These are phyloP conservation scores for Zoysia japonica DNA, from an alignment of 176 grass and related monocot genomes.

Conservation along the genomic window DNA sequence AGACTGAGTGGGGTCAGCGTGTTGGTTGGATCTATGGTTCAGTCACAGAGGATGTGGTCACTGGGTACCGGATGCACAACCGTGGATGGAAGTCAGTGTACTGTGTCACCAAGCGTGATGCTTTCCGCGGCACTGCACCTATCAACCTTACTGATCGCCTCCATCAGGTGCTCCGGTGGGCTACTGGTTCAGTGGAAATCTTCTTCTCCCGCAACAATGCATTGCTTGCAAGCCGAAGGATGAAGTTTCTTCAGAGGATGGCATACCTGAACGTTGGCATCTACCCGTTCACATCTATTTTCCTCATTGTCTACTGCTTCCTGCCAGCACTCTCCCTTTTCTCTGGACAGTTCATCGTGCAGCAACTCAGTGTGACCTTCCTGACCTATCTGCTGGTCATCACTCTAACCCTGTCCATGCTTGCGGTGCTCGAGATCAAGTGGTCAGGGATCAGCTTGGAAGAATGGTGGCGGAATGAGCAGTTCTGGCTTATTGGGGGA, in stretches of 20 bases:
- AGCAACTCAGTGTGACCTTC: constrained; percentile 71
- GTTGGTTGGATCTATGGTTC: constrained; percentile 99
- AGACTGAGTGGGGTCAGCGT: constrained; percentile 93
- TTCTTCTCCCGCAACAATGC: constrained; percentile 99
- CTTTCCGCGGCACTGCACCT: constrained; percentile 88
- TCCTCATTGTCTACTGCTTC: constrained; percentile 99
- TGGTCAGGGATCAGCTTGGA: constrained; percentile 87
- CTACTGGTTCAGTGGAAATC: constrained; percentile 95
- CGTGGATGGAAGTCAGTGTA: constrained; percentile 97
- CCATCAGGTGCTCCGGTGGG: constrained; percentile 96
- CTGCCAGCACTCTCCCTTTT: constrained; percentile 92
- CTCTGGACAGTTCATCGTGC: constrained; percentile 93
- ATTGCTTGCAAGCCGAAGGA: constrained; percentile 70
- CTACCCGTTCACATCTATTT: constrained; percentile 95
- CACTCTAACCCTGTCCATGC: constrained; percentile 63
- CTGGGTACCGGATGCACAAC: constrained; percentile 99
- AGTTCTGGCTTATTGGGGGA: constrained; percentile 97
- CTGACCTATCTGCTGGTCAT: constrained; percentile 84
- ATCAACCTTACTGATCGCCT: constrained; percentile 98
- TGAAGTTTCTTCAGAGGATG: constrained; percentile 88
- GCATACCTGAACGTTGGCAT: constrained; percentile 94
- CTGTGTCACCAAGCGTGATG: constrained; percentile 95
- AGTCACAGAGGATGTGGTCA: constrained; percentile 98
- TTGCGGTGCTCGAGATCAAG: constrained; percentile 89
- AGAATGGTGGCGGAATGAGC: constrained; percentile 99